phyloP scores from a whole-genome alignment of 805 yeast genomes.

The Cyberlindnera lachancei region DNA sequence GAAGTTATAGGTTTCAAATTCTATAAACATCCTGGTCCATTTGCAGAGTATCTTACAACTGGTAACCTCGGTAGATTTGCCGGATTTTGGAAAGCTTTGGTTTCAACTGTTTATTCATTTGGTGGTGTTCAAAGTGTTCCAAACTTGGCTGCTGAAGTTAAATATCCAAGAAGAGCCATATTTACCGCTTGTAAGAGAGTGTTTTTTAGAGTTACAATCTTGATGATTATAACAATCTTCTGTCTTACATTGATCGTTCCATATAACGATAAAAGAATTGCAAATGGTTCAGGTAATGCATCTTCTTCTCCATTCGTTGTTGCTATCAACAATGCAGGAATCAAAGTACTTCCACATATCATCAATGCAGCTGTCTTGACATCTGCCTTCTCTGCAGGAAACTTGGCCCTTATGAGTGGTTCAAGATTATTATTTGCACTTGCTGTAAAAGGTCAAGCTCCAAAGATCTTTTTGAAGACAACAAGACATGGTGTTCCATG shows the following conservation, averaged over 20 bases:
- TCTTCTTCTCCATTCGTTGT: conserved; percentile 33
- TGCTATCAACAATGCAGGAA: conserved; percentile 39
- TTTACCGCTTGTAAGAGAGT: conserved; percentile 48
- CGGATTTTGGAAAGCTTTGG: conserved; percentile 52
- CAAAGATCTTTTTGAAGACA: conserved; percentile 25
- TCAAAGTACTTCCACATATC: conserved; percentile 27
- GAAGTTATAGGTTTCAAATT: conserved; percentile 29
- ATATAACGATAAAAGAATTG: conserved; percentile 23
- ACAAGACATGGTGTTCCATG: conserved; percentile 27
- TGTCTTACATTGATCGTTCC: conserved; percentile 29
- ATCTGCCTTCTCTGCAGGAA: conserved; percentile 33
- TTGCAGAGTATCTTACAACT: conserved; percentile 25
- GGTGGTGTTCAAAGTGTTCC: conserved; percentile 52
- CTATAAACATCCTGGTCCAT: conserved; percentile 26
- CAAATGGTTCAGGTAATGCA: conserved; percentile 23
- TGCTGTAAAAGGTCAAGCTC: conserved; percentile 31
- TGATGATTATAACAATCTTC: conserved; percentile 27
- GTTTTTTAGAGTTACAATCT: conserved; percentile 24
- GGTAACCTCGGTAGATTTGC: conserved; percentile 46
- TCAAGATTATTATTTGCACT: conserved; percentile 29
- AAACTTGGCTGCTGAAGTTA: conserved; percentile 46
- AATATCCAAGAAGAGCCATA: conserved; percentile 47
- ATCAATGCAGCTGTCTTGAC: conserved; percentile 31
- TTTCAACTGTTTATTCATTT: conserved; percentile 55
- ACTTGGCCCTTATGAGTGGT: conserved; percentile 21